A percentile compares a stretch with the other conserved stretches of the same genome.
Evolutionary conservation across 139 green algal species (phyloP).

Genomic region (Tetradesmus lagerheimii): DNA sequence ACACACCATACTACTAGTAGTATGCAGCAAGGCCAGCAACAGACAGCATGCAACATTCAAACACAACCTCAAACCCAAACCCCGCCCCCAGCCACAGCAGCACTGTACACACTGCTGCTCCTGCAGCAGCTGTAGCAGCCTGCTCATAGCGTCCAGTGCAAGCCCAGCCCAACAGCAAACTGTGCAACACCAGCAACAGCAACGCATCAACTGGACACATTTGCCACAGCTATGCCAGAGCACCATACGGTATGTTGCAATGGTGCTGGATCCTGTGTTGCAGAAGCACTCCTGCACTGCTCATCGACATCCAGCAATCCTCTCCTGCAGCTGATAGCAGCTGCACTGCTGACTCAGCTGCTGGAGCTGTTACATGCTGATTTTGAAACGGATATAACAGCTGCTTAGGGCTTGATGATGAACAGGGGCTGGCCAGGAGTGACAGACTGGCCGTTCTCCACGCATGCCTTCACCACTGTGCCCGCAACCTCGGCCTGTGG

Average conservation of each 20-base stretch:
- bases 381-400: neutral
- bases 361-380: neutral
- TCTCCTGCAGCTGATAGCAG: neutral
- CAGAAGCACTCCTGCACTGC: neutral
- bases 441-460: slow-evolving; percentile 84
- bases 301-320: neutral
- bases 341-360: neutral
- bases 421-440: slow-evolving; percentile 79
- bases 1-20: no score
- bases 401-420: slow-evolving; percentile 67
- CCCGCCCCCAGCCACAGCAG: neutral
- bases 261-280: neutral
- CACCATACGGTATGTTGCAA: neutral
- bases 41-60: neutral
- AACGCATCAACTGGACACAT: no score
- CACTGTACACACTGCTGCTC: neutral
- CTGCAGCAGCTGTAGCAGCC: neutral
- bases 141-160: neutral
- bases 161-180: neutral
- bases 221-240: no score
- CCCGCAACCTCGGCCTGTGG: slow-evolving; percentile 83
- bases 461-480: slow-evolving; percentile 83
- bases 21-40: no score
- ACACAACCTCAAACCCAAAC: neutral
- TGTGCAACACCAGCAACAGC: neutral